These are phyloP conservation scores for Phytophthora ramorum DNA, from an alignment of 352 stramenopile genomes.

Conservation along the genomic window DNA sequence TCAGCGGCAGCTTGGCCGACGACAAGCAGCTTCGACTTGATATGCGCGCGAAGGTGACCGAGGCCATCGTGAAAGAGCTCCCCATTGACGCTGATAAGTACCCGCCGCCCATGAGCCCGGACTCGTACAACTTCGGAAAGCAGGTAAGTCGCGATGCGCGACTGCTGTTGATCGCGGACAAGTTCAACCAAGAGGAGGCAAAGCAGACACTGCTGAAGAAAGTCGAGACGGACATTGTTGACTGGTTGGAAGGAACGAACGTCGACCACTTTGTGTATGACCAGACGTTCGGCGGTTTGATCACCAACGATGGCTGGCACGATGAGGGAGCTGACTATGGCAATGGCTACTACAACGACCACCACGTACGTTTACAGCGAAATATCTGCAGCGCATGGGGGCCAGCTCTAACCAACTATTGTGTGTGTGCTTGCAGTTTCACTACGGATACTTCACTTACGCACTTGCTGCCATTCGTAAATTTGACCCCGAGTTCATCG, in stretches of 20 bases:
- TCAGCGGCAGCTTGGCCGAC: slow-evolving; percentile 18
- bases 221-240: slow-evolving; percentile 59
- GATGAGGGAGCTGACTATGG: slow-evolving; percentile 76
- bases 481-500: slow-evolving; percentile 78
- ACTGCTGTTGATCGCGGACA: slow-evolving; percentile 79
- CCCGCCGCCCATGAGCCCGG: slow-evolving; percentile 45
- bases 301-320: slow-evolving; percentile 86
- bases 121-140: slow-evolving; percentile 87
- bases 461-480: slow-evolving; percentile 79
- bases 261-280: slow-evolving; percentile 91
- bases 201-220: slow-evolving; percentile 57
- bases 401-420: slow-evolving; percentile 5
- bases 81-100: slow-evolving; percentile 62
- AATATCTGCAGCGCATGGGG: neutral
- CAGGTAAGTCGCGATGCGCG: slow-evolving; percentile 76
- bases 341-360: slow-evolving; percentile 91
- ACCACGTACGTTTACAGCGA: slow-evolving; percentile 55
- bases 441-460: slow-evolving; percentile 96
- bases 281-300: slow-evolving; percentile 91
- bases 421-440: slow-evolving; percentile 84
- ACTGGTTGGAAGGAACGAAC: slow-evolving; percentile 75
- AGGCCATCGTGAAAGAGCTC: slow-evolving; percentile 54
- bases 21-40: slow-evolving; percentile 37
- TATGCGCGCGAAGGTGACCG: slow-evolving; percentile 39
- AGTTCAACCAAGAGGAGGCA: slow-evolving; percentile 61